Base-by-base conservation (phyloP, 495 filamentous ascomycete genomes). In the Cetradonia linearis region DNA sequence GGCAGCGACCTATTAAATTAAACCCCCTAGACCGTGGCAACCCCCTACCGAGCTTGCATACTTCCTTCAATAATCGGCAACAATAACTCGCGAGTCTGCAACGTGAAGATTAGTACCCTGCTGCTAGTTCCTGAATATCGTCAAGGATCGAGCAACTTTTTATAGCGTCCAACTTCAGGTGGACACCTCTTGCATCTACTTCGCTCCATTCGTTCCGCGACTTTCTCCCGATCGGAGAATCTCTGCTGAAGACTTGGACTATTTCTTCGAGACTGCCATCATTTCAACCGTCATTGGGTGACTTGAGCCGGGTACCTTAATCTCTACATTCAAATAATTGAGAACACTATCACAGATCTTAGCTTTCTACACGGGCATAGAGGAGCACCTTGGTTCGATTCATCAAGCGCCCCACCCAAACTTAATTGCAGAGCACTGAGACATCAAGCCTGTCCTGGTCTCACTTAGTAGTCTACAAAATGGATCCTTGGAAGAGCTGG, bases 401-500 rank as follows among this genome's bases (percentile, higher is more conserved):
- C 42, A 2, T 34, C 25, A 44, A 52, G 5, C 16, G 14, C 1
- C 5, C n/a, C 40, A n/a, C 30, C 11, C 16, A 11, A 36, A 33
- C 46, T 16, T 20, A 1, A 59, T 10, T 5, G 3, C 31, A 16
- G 46, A 23, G 23, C 52, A 7, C 57, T 28, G 13, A 31, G 31
- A n/a, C 11, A 1, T 14, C 5, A 23, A 2, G 14, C 10, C 10
- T 9, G 28, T 31, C 31, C 23, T 10, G 34, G 28, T 33, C 7
- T 23, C 27, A 62, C 14, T 14, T 37, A 37, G 7, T 20, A 34
- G 11, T 23, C 33, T 36, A 59, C 23, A 36, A n/a, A 31, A 65
- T 65, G 63, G 63, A 68, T 20, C 55, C 62, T 52, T 68, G 63
- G 66, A 48, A 63, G 48, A 68, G 62, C 55, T 68, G 66, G 66